Evolutionary conservation across 2,329 filamentous ascomycete species (phyloP), one percentile per base, ranked within the genome.

Genomic region (Sporothrix schenckii): DNA sequence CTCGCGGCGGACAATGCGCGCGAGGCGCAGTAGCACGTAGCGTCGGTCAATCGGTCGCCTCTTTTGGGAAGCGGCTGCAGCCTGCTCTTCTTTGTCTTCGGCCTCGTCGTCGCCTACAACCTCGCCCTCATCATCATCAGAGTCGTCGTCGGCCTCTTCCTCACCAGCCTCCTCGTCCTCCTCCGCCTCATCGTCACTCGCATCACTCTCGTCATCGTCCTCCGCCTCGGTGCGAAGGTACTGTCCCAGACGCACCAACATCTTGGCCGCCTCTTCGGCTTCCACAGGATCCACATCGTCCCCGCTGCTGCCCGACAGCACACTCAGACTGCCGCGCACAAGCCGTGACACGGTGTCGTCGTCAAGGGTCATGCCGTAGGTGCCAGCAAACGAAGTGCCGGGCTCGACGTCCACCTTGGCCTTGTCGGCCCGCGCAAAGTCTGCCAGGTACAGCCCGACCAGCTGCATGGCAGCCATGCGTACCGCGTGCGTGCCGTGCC

Each of bases 191-290:
- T 78, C 80, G 1, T 80, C 79, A 3, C 81, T 78, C 13, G 80
- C 81, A 21, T 83, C 82, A n/a, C 80, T 80, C 10, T 80, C 79
- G 21, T 83, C 82, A 6, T 79, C 77, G 74, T 79, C 74, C 77
- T 80, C 82, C 78, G 83, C 82, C 73, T 89, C 92, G 1, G 72
- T 76, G 82, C 89, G 72, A 85, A 88, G 79, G 71, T 84, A 84
- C 27, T 82, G 88, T 54, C 89, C 92, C 0, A 99, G 83, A 83
- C 97, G 97, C 50, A 94, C 85, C 49, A 97, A 83, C 73, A 97
- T 93, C 74, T 93, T 91, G 4, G 92, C 88, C 14, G 89, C 89
- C 77, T 97, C 92, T 54, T 88, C 85, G 1, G 92, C 92, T n/a
- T 98, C 83, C 11, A 88, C 85, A 76, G 95, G 90, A 19, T 90